Percentiles rank a stretch among this genome's conserved stretches.
Evolutionary conservation across 768 basidiomycete genomes (phyloP).

Genomic region (Collybia sp.): DNA sequence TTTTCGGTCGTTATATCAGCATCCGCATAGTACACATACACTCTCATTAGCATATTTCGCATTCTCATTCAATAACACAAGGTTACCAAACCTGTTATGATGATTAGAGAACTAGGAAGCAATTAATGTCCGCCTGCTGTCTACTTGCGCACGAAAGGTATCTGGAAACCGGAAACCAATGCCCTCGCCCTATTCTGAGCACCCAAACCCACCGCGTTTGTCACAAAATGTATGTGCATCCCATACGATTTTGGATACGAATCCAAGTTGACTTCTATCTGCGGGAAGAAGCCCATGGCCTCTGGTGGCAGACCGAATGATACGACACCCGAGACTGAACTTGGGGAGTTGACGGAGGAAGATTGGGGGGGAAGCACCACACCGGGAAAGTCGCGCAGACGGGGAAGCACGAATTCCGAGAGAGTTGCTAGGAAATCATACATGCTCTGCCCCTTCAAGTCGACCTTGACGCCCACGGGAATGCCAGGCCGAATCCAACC

Average conservation of each 20-base stretch:
- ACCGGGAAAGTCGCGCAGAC: slow-evolving; percentile 87
- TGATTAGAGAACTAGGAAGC: too few species aligned
- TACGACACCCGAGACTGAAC: slow-evolving; percentile 82
- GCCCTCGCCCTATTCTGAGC: slow-evolving; percentile 88
- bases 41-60: slow-evolving; percentile 20
- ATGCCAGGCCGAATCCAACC: slow-evolving; percentile 84
- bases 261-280: slow-evolving; percentile 92
- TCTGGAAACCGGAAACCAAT: slow-evolving; percentile 85
- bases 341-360: slow-evolving; percentile 65
- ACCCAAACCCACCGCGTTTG: slow-evolving; percentile 81
- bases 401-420: slow-evolving; percentile 92
- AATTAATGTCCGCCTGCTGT: not conserved
- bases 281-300: slow-evolving; percentile 90
- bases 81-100: too few species aligned
- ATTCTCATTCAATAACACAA: not conserved
- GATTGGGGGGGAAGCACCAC: slow-evolving; percentile 73
- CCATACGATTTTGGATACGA: slow-evolving; percentile 83
- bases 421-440: slow-evolving; percentile 89
- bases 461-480: slow-evolving; percentile 86
- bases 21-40: slow-evolving; percentile 15
- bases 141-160: slow-evolving; percentile 69
- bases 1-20: slow-evolving; percentile 10
- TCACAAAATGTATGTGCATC: slow-evolving; percentile 93
- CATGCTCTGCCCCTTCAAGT: slow-evolving; percentile 88
- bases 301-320: slow-evolving; percentile 80